phyloP scores from a whole-genome alignment of 768 basidiomycete species.

The Trametes meyenii region DNA sequence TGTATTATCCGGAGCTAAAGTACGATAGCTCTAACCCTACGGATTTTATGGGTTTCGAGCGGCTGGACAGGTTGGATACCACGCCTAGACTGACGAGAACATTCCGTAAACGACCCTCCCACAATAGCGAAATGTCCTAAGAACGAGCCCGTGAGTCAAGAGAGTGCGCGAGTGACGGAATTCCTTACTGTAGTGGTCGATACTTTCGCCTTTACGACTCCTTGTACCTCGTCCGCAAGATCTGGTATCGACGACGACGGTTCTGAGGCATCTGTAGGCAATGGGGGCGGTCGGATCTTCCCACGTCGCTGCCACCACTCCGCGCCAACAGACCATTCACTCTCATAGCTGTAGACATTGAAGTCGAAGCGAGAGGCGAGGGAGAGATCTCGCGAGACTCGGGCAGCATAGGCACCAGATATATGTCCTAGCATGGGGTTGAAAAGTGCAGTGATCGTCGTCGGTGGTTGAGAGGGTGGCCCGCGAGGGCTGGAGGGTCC shows the following conservation, averaged over 20 bases:
- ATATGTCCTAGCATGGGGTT: constrained; percentile 97
- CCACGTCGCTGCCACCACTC: constrained; percentile 92
- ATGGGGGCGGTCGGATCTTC: constrained; percentile 32
- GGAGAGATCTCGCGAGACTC: constrained; percentile 81
- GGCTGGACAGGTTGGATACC: constrained; percentile 84
- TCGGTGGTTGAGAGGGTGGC: constrained; percentile 74
- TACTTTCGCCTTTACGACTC: constrained; percentile 87
- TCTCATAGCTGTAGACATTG: constrained; percentile 96
- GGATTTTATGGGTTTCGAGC: constrained; percentile 84
- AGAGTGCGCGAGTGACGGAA: background rate
- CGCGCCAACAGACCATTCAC: constrained; percentile 93
- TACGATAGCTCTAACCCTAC: constrained; percentile 94
- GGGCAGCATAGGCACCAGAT: constrained; percentile 88
- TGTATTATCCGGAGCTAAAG: constrained; percentile 64
- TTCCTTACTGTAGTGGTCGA: constrained; percentile 83
- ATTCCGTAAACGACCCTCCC: constrained; percentile 91
- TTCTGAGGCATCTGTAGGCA: constrained; percentile 22
- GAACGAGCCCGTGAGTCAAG: background rate
- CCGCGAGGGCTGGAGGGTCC: constrained; percentile 34
- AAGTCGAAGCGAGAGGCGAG: constrained; percentile 92
- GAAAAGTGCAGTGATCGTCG: constrained; percentile 91
- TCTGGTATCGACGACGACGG: constrained; percentile 17
- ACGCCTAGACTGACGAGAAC: constrained; percentile 90
- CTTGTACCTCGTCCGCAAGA: constrained; percentile 53
- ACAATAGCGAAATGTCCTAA: constrained; percentile 87